These are phyloP conservation scores for Exutisphaerella laricina DNA, from an alignment of 2,329 filamentous ascomycete species.

Conservation along the genomic window DNA sequence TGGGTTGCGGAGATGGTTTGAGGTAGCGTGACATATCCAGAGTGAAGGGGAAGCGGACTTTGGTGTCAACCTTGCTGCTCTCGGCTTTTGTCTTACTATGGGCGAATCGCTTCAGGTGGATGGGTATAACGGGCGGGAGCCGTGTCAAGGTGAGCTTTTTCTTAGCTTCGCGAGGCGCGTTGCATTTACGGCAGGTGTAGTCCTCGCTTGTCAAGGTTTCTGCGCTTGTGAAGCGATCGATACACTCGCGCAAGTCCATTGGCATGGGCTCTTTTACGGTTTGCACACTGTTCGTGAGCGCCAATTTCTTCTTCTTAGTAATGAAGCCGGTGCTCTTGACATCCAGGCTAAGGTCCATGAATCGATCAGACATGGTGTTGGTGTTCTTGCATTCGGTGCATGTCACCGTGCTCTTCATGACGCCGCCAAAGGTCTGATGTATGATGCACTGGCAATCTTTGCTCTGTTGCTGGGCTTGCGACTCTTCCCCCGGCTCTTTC, in stretches of 20 bases:
- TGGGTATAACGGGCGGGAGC: conserved; percentile 80
- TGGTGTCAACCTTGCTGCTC: conserved; percentile 85
- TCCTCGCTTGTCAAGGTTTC: conserved; percentile 71
- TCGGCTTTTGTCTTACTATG: conserved; percentile 52
- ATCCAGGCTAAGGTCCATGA: conserved; percentile 84
- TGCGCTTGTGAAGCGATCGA: conserved; percentile 80
- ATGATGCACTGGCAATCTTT: conserved; percentile 76
- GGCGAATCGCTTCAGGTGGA: conserved; percentile 68
- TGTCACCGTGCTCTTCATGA: conserved; percentile 82
- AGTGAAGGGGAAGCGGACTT: conserved; percentile 76
- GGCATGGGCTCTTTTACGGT: conserved; percentile 30
- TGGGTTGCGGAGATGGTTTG: conserved; percentile 22
- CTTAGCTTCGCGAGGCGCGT: conserved; percentile 66
- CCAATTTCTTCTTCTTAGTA: conserved; percentile 55
- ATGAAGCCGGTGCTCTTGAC: conserved; percentile 57
- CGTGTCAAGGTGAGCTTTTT: conserved; percentile 80
- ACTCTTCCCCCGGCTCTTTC: conserved; percentile 6
- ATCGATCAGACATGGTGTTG: conserved; percentile 78
- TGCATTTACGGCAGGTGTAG: conserved; percentile 80
- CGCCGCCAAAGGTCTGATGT: conserved; percentile 90
- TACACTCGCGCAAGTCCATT: conserved; percentile 52
- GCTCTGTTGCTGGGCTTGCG: conserved; percentile 23
- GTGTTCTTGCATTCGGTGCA: conserved; percentile 81
- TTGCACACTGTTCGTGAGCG: conserved; percentile 43
- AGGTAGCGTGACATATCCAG: conserved; percentile 91